These are phyloP conservation scores for Auxenochlorella protothecoides DNA, from an alignment of 139 green algal genomes.

Conservation along the genomic window DNA sequence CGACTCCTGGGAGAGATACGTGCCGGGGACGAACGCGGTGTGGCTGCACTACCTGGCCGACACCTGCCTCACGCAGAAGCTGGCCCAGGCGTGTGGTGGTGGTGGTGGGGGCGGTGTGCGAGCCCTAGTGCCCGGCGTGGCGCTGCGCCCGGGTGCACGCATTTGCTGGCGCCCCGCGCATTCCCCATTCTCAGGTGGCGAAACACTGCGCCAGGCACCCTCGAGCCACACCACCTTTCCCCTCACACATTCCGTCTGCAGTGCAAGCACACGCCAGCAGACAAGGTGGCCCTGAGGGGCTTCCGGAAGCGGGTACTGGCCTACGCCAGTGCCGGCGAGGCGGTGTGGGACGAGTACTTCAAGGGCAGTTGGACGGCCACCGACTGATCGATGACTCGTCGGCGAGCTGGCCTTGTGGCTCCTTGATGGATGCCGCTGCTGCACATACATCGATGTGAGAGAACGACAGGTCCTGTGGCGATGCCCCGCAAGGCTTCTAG, in stretches of 20 bases:
- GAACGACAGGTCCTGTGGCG: too few relatives aligned
- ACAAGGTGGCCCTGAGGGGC: slow-evolving; percentile 32
- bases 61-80: slow-evolving; percentile 54
- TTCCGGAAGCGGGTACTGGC: slow-evolving; percentile 41
- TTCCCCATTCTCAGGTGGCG: neutral
- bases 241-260: neutral
- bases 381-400: neutral
- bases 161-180: neutral
- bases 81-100: neutral
- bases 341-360: slow-evolving; percentile 69
- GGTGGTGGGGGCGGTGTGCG: neutral
- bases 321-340: slow-evolving; percentile 35
- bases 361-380: neutral
- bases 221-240: neutral
- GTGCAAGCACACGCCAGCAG: neutral
- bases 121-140: neutral
- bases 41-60: slow-evolving; percentile 93
- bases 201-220: neutral
- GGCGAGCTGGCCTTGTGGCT: too few relatives aligned
- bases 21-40: slow-evolving; percentile 75
- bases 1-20: slow-evolving; percentile 48
- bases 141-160: neutral
- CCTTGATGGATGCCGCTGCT: too few relatives aligned
- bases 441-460: too few relatives aligned
- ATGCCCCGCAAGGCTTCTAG: too few relatives aligned